A percentile compares a stretch with the other conserved stretches of the same genome.
phyloP scores from a whole-genome alignment of 2,329 filamentous ascomycete species.

The Chaetomiaceae sp. region DNA sequence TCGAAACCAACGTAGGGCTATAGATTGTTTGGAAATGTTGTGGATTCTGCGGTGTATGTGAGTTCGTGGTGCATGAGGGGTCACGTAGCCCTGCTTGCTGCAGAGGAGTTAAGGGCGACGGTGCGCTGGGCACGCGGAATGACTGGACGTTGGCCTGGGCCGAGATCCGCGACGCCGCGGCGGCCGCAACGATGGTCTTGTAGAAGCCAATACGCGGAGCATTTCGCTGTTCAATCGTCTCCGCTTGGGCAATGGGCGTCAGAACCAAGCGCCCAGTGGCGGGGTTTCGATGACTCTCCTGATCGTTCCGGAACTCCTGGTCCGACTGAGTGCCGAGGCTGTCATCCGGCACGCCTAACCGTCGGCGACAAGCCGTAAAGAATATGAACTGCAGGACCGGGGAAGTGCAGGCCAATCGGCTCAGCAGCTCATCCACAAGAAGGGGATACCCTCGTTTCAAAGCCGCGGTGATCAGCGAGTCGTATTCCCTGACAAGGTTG shows the following conservation, averaged over 20 bases:
- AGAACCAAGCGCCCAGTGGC: not conserved
- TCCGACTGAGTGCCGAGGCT: conserved; percentile 18
- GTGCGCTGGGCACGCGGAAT: not conserved
- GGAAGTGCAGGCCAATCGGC: conserved; percentile 27
- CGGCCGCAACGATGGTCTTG: conserved; percentile 1
- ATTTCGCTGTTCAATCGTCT: conserved; percentile 19
- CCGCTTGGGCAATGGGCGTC: not conserved
- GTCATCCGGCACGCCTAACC: conserved; percentile 22
- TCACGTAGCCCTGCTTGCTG: not conserved
- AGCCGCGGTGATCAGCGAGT: conserved; percentile 23
- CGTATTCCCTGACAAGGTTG: conserved; percentile 38
- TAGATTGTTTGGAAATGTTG: not conserved
- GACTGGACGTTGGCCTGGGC: not conserved
- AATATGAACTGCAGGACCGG: conserved; percentile 26
- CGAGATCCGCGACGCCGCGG: not conserved
- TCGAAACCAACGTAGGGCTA: not conserved
- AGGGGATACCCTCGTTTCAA: conserved; percentile 25
- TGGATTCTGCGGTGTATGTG: not conserved
- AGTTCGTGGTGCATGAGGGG: not conserved
- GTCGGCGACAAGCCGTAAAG: conserved; percentile 27
- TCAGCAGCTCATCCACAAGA: conserved; percentile 31
- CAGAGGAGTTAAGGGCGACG: not conserved
- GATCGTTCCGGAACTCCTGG: conserved; percentile 22
- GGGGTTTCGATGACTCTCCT: conserved; percentile 14
- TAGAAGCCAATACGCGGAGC: conserved; percentile 14